These are phyloP conservation scores for Omphalea diandra DNA, from an alignment of 441 rosid genomes.

Conservation along the genomic window DNA sequence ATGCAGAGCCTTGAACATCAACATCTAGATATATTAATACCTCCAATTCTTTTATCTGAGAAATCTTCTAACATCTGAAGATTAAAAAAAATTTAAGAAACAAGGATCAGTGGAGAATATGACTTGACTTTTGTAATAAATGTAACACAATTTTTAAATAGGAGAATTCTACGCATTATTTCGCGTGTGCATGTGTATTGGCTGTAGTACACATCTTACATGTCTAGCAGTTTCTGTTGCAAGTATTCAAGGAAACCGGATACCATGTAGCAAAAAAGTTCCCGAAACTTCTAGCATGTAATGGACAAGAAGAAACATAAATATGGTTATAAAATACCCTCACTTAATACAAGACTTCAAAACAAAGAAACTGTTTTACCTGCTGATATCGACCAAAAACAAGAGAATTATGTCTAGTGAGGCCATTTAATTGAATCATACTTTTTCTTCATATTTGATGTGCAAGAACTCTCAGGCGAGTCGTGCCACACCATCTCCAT, in stretches of 20 bases:
- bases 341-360: background rate
- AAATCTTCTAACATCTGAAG: background rate
- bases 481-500: slow-evolving; percentile 95
- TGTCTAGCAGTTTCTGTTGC: background rate
- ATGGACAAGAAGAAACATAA: no score
- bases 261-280: no score
- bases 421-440: slow-evolving; percentile 67
- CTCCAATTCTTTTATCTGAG: background rate
- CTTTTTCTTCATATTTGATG: slow-evolving; percentile 50
- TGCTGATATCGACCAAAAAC: slow-evolving; percentile 5
- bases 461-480: slow-evolving; percentile 44
- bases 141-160: no score
- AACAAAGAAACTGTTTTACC: slow-evolving; percentile 19
- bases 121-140: background rate
- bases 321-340: background rate
- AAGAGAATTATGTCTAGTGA: slow-evolving; percentile 44
- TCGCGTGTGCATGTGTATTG: background rate
- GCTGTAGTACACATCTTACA: background rate
- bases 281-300: no score
- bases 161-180: background rate
- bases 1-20: background rate
- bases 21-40: background rate
- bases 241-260: background rate
- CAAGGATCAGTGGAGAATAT: background rate
- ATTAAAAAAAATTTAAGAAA: background rate